Conservation (phyloP, 345 rosid genomes). For the Psidium guajava region DNA sequence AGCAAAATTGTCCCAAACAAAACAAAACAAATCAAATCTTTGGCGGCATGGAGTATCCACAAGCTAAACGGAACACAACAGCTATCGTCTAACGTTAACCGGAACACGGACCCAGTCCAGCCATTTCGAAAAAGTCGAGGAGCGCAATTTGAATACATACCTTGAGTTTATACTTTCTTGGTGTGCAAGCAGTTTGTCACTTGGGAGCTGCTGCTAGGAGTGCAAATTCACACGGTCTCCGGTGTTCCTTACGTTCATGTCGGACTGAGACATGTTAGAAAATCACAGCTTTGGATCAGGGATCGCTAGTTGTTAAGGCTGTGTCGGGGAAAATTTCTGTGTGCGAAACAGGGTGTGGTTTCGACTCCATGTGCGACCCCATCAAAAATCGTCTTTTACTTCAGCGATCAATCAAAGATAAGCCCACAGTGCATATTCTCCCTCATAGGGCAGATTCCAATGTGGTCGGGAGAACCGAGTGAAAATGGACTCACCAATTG, state of each 20-base stretch:
- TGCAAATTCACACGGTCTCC: background rate
- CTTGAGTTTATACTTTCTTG: background rate
- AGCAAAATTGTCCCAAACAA: too few species aligned
- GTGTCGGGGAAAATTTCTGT: background rate
- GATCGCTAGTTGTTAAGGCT: background rate
- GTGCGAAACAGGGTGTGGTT: background rate
- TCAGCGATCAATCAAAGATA: background rate
- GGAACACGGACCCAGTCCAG: background rate
- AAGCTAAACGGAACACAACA: too few species aligned
- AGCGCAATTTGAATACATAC: too few species aligned
- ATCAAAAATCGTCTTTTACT: background rate
- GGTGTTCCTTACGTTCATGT: background rate
- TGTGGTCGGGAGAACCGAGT: too few species aligned
- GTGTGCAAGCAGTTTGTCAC: background rate
- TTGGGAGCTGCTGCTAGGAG: background rate
- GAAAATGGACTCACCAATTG: too few species aligned
- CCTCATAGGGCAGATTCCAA: too few species aligned
- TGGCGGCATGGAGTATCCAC: too few species aligned
- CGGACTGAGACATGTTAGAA: background rate
- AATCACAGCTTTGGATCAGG: background rate
- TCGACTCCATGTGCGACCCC: too few species aligned
- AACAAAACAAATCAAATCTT: accelerated
- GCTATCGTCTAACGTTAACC: background rate
- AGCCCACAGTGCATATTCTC: background rate
- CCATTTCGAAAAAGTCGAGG: too few species aligned